phyloP scores from a whole-genome alignment of 305 asterid species.

The Fraxinus floribunda region DNA sequence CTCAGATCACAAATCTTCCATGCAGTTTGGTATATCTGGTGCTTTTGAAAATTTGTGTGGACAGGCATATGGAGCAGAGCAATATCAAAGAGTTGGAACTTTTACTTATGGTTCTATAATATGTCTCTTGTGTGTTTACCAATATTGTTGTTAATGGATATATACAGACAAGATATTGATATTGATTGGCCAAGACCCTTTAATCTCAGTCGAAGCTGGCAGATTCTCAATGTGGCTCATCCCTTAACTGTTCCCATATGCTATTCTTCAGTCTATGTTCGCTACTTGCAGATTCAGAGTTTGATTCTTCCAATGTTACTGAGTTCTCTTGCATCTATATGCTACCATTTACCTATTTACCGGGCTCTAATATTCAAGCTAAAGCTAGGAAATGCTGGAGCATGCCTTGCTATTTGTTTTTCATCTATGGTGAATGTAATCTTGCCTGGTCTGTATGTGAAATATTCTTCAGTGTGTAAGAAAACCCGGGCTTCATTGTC shows the following conservation, averaged over 20 bases:
- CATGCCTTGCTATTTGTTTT: slow-evolving; percentile 27
- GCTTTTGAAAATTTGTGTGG: slow-evolving; percentile 45
- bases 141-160: slow-evolving; percentile 30
- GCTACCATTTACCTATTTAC: slow-evolving; percentile 25
- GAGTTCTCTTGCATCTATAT: slow-evolving; percentile 17
- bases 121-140: slow-evolving; percentile 34
- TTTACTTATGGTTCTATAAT: slow-evolving; percentile 30
- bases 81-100: slow-evolving; percentile 30
- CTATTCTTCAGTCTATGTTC: slow-evolving; percentile 28
- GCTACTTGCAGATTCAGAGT: slow-evolving; percentile 32
- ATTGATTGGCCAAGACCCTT: slow-evolving; percentile 35
- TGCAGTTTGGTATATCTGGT: slow-evolving; percentile 39
- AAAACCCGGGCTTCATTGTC: slow-evolving; percentile 26
- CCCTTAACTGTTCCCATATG: slow-evolving; percentile 28
- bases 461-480: slow-evolving; percentile 23
- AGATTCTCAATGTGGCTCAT: slow-evolving; percentile 27
- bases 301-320: slow-evolving; percentile 37
- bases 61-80: slow-evolving; percentile 44
- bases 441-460: slow-evolving; percentile 26
- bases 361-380: slow-evolving; percentile 36
- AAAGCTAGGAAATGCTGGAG: slow-evolving; percentile 32
- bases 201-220: slow-evolving; percentile 30
- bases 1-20: neutral
- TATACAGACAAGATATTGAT: slow-evolving; percentile 31
- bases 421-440: slow-evolving; percentile 32